Percentiles rank a stretch among this genome's conserved stretches.
Conservation (phyloP, 768 basidiomycete species). For the Boletus eberwhitei region DNA sequence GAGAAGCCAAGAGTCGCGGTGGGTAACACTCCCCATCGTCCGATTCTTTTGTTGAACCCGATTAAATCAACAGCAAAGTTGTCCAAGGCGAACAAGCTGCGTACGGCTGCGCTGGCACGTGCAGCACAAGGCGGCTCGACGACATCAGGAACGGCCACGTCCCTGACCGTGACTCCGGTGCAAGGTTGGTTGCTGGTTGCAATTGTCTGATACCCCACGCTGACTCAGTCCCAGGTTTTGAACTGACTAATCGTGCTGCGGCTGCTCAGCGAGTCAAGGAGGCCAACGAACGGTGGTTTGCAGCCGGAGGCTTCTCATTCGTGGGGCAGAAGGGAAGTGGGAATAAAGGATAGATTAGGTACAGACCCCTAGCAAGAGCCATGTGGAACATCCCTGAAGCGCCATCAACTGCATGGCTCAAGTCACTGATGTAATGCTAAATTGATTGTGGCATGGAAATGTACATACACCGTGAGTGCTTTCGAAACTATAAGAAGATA, state of each 20-base stretch:
- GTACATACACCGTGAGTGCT: constrained; percentile 11
- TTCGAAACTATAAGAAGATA: constrained; percentile 18
- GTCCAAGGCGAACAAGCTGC: constrained; percentile 90
- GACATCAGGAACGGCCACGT: constrained; percentile 83
- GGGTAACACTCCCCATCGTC: constrained; percentile 22
- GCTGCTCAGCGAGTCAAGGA: constrained; percentile 87
- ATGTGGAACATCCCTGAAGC: neutral
- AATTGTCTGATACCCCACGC: neutral
- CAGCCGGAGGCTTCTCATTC: constrained; percentile 79
- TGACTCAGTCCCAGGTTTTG: constrained; percentile 56
- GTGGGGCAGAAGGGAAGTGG: constrained; percentile 52
- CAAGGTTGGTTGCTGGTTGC: constrained; percentile 58
- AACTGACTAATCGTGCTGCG: constrained; percentile 89
- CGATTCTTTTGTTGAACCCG: neutral
- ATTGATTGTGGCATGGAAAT: constrained; percentile 4
- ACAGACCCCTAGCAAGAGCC: neutral
- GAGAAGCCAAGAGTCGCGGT: constrained; percentile 92
- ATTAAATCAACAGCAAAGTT: constrained; percentile 69
- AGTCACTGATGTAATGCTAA: constrained; percentile 3
- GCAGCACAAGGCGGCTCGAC: constrained; percentile 56
- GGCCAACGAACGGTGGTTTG: constrained; percentile 97
- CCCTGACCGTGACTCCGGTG: constrained; percentile 90
- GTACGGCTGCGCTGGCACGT: constrained; percentile 78
- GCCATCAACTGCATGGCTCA: neutral
- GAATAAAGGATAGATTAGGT: constrained; percentile 19